Base-by-base conservation (phyloP, 345 rosid species). In the Corchorus capsularis region DNA sequence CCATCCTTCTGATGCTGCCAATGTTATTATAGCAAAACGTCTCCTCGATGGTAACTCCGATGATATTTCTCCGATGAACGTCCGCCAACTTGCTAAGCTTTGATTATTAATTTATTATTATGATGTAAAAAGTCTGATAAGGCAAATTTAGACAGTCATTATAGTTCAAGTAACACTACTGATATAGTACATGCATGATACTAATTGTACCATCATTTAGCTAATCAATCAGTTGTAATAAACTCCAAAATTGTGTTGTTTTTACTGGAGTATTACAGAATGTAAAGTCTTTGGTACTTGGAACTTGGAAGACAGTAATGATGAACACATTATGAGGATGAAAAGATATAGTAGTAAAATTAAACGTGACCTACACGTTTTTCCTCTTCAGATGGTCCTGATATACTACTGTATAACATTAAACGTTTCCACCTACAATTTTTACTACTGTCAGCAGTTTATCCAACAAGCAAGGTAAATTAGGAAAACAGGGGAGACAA, bases 1-100 rank as follows among this genome's bases (percentile, higher is more conserved):
- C 77, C 91, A 89, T 84, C 93, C 93, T 4, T 82, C 93, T 0
- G 91, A 89, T 37, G 88, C 93, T 35, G 14, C 91, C 2, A 87
- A 87, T 66, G 52, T 62, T 53, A 54, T 89, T 47, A 77, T 87
- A 8, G 87, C 93, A 0, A 77, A 79, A 49, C 88, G 85, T 6
- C 79, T 89, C 3, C 15, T 84, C 47, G 86, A 87, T 14, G 91
- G 91, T 1, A 83, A 77, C 68, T 17, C 75, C 8, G 15, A 13
- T 11, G 86, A 83, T 77, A 79, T 87, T 71, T 77, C 79, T 0
- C 89, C 91, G 0, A 17, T 77, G 35, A 89, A 89, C 75, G 45
- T 89, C 60, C 82, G 84, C 35, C 86, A 79, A 22, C 87, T 89
- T 1, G 75, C 63, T 12, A 32, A 46, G 43, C 5, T 45, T 41